Evolutionary conservation across 2,329 filamentous ascomycete species (phyloP), one percentile per base, ranked within the genome.

Genomic region (Scorias spongiosa): DNA sequence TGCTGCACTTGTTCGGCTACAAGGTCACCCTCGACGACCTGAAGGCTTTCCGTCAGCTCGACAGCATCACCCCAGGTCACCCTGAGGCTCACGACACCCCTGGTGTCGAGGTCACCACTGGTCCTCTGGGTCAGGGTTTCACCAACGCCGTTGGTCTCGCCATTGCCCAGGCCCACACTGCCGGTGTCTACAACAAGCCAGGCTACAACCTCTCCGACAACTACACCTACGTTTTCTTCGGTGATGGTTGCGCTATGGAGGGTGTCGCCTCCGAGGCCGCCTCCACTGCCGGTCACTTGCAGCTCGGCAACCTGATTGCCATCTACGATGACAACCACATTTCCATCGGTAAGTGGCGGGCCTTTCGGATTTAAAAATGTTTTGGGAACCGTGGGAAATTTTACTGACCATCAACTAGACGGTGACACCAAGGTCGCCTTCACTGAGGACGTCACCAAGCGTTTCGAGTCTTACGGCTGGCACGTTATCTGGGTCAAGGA

Each of bases 251-350:
- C 70, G 78, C 93, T 69, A 93, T 93, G 88, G 91, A 98, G 75
- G 91, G 91, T 75, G 76, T 98, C 71, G 86, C 91, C 54, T 78
- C 78, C 62, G 91, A 98, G 74, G 89, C 91, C 59, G 85, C 76
- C 56, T 94, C 87, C 48, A 76, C 87, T 56, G 91, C 91, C 56
- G 91, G 91, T 62, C 91, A 98, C 73, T 76, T 96, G 67, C 84
- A 96, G 76, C 80, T 98, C 53, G 91, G 89, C 64, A 98, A 96
- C 76, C 75, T 98, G 61, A 96, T 96, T 68, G 80, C 78, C 67
- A 76, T 98, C 69, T 98, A 89, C 68, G 91, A 98, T 63, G 91
- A 98, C 75, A 98, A 98, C 78, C 84, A 94, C 67, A 96, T 98
- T 63, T 93, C 77, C 54, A 80, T 80, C 57, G 76, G 77, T 80